phyloP scores from a whole-genome alignment of 345 rosid species.

The Eucalyptus brandiana region DNA sequence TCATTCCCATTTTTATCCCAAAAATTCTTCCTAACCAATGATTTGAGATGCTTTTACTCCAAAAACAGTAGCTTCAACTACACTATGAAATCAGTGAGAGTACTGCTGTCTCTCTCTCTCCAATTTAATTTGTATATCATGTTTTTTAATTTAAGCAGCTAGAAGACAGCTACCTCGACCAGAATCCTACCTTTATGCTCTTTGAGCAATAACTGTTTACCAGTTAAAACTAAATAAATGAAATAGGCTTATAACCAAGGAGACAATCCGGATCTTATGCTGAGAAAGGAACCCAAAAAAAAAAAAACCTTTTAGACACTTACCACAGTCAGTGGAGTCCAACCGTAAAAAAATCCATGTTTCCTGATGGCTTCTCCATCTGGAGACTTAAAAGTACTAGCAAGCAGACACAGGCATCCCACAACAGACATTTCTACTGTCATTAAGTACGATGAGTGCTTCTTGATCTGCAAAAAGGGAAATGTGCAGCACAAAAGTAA shows the following conservation, averaged over 20 bases:
- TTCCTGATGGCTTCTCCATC: conserved; percentile 87
- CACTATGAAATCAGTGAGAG: background rate
- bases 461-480: conserved; percentile 57
- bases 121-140: background rate
- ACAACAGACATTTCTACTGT: conserved; percentile 93
- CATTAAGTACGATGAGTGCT: conserved; percentile 92
- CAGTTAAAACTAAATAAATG: background rate
- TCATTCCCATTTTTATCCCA: background rate
- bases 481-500: background rate
- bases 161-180: background rate
- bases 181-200: background rate
- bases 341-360: conserved; percentile 83
- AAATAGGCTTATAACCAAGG: background rate
- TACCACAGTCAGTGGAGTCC: conserved; percentile 87
- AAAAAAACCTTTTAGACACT: background rate
- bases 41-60: background rate
- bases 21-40: background rate
- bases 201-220: background rate
- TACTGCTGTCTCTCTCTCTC: background rate
- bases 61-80: background rate
- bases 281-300: background rate
- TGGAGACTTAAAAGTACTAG: conserved; percentile 78
- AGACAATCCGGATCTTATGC: background rate
- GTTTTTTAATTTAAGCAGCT: background rate
- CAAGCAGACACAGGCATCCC: conserved; percentile 86